Evolutionary conservation across 2,329 filamentous ascomycete genomes (phyloP), one percentile per base, ranked within the genome.

Genomic region (Fusarium sp.): DNA sequence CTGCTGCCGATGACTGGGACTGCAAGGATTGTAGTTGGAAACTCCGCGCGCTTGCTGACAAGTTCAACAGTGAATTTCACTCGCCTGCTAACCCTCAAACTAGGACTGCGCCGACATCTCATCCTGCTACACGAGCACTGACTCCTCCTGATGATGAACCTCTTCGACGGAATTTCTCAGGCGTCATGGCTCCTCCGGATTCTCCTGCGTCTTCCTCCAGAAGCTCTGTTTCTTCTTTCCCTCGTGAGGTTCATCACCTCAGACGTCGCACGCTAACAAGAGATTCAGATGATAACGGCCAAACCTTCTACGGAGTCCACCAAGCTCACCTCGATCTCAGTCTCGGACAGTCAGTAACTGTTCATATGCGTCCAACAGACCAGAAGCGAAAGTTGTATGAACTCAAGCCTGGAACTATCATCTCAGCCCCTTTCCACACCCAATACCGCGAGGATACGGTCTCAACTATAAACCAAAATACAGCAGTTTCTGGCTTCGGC

Each of bases 351-450:
- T 26, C 49, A 2, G 63, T 71, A 13, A 39, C 38, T 5, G 56
- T 58, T 5, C 28, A 31, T 8, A 66, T 66, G 63, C 58, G 71
- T 5, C 9, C 9, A 7, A 57, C 58, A 5, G 71, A 73, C 28
- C 18, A 42, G 3, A 37, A 20, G 15, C 23, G 24, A 1, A 10
- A 8, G 7, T 18, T 9, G 8, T 11, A 16, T 1, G 38, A 67
- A 6, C 64, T 72, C n/a, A 23, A 9, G 3, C 42, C 44, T 3
- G 71, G 71, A 7, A 65, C 55, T 6, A 63, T 74, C 52, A 70
- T 74, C 35, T 74, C 71, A 1, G 63, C 64, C 3, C 62, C 71
- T 11, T 48, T 63, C 16, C 71, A 74, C 20, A 62, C 35, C 15
- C 64, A 71, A 13, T 49, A 57, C 16, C 55, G 52, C 16, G 24